Base-by-base conservation (phyloP, 306 rosid genomes). In the Potentilla sterilis region DNA sequence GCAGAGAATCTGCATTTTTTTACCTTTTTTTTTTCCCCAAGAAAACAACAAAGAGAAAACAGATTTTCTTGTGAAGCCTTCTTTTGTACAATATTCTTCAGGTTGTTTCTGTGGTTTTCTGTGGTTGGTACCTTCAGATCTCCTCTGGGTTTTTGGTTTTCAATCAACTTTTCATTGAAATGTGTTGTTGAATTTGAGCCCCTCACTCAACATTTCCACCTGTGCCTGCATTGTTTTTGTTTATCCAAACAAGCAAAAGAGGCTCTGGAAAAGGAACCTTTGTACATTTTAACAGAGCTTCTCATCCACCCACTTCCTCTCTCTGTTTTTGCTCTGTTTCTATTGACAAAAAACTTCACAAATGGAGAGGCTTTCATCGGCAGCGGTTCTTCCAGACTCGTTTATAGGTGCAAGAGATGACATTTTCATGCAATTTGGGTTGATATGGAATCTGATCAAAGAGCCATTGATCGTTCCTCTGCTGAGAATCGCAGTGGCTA, bases 401-500 rank as follows among this genome's bases (percentile, higher is more conserved):
- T 79, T 90, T 47, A 63, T 82, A 51, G 93, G 88, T 2, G 77
- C 82, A 0, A 86, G 85, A 42, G 86, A 84, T 40, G 97, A 84
- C 69, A 78, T 89, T 69, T 37, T 85, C 43, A 63, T 65, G 72
- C 96, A 85, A 72, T 3, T 89, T 22, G 85, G 77, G 14, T 3
- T 86, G 48, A 3, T 87, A 32, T 93, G 97, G 97, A 62, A 81
- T 2, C 85, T 83, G 77, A 69, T 89, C 67, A 91, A 86, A 80
- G 86, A 85, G 4, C 96, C 97, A 67, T 47, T 93, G 81, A 75
- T 93, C 1, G 89, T 91, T 22, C 97, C 98, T 32, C 28, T 91
- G 47, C 77, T 93, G 37, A 79, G 83, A 62, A 3, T 89, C 11
- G 5, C 86, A 38, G 90, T 93, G 49, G 74, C 76, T 73, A 3